Conservation (phyloP, 345 rosid genomes). For the Hypericum perforatum region DNA sequence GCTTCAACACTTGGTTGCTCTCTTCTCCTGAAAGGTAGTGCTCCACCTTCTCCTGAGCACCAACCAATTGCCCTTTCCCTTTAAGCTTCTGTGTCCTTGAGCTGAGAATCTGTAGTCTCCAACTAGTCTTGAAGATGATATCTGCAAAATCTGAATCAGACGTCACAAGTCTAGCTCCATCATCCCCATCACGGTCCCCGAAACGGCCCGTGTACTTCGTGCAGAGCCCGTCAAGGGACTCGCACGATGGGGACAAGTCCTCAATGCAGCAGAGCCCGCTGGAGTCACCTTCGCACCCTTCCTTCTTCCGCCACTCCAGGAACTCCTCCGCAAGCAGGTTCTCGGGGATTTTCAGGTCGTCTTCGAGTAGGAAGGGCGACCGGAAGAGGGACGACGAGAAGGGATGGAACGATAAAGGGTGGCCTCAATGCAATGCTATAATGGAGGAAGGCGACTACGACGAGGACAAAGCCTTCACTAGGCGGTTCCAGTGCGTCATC, state of each 20-base stretch:
- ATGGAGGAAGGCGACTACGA: conserved; percentile 68
- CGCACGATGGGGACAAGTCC: conserved; percentile 82
- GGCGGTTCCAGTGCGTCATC: conserved; percentile 50
- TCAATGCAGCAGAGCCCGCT: conserved; percentile 64
- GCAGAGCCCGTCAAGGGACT: conserved; percentile 87
- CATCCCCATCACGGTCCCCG: conserved; percentile 73
- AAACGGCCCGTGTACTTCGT: conserved; percentile 63
- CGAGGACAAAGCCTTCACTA: conserved; percentile 46
- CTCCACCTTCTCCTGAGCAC: too few relatives aligned
- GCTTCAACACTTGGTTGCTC: too few relatives aligned
- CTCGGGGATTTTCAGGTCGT: conserved; percentile 70
- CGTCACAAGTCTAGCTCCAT: conserved; percentile 62
- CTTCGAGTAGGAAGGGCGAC: conserved; percentile 47
- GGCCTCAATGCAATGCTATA: conserved; percentile 68
- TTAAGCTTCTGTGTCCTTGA: not conserved
- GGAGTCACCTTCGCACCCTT: conserved; percentile 83
- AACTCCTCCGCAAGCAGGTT: conserved; percentile 77
- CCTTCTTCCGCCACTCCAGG: conserved; percentile 71
- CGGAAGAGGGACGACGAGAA: conserved; percentile 31
- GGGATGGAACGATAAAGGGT: conserved; percentile 55
- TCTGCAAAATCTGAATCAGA: conserved; percentile 70
- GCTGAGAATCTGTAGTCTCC: not conserved
- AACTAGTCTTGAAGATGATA: conserved; percentile 22
- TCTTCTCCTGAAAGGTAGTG: too few relatives aligned
- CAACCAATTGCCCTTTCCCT: not conserved